Conservation (phyloP, 2,329 filamentous ascomycete species). For the Aspergillus flavus region DNA sequence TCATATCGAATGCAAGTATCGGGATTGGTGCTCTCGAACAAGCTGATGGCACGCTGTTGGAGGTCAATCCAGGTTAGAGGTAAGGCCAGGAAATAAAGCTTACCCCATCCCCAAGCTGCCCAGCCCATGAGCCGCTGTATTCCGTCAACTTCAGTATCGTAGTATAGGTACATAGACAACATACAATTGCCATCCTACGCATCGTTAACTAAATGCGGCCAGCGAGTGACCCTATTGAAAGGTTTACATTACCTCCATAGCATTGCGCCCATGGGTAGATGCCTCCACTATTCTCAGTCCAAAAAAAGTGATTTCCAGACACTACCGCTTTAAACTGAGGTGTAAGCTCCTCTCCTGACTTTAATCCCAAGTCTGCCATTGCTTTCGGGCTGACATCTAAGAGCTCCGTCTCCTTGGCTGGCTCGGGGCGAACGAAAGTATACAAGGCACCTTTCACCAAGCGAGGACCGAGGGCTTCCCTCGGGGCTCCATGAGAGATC, state of each 20-base stretch:
- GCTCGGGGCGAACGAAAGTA: conserved; percentile 85
- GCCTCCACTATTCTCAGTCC: conserved; percentile 71
- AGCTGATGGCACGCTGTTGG: conserved; percentile 73
- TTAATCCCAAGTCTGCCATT: conserved; percentile 78
- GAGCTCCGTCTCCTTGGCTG: conserved; percentile 72
- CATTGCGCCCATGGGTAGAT: conserved; percentile 98
- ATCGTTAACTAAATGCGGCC: conserved; percentile 17
- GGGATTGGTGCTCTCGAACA: conserved; percentile 86
- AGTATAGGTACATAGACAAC: conserved; percentile 18
- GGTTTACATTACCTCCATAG: conserved; percentile 75
- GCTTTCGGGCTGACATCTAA: conserved; percentile 79
- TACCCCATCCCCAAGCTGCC: conserved; percentile 86
- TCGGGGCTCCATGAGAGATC: conserved; percentile 77
- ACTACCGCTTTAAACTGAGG: conserved; percentile 77
- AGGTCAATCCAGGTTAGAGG: conserved; percentile 4
- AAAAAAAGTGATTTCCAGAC: conserved; percentile 79
- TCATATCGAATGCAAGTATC: conserved; percentile 75
- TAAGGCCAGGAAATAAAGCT: conserved; percentile 17
- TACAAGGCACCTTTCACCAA: conserved; percentile 83
- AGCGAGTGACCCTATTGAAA: conserved; percentile 28
- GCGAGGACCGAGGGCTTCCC: conserved; percentile 75
- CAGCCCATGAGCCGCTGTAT: conserved; percentile 80
- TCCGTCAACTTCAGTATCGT: conserved; percentile 24
- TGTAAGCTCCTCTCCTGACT: conserved; percentile 66
- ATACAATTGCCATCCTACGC: conserved; percentile 53